Evolutionary conservation across 2,329 filamentous ascomycete species (phyloP).

Genomic region (Rutstroemia sp.): DNA sequence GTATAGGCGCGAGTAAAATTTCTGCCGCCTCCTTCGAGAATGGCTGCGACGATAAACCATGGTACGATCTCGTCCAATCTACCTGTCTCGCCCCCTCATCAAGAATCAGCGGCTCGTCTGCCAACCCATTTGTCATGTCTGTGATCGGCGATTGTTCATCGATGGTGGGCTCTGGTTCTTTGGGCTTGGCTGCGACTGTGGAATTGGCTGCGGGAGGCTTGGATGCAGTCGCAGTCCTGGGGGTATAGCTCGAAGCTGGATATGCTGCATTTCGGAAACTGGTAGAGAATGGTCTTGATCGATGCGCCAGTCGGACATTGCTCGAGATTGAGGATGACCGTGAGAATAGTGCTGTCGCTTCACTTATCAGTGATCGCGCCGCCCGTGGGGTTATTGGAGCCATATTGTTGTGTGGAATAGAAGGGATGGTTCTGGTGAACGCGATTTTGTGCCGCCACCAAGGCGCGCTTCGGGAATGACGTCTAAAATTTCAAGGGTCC

Average conservation of each 20-base stretch:
- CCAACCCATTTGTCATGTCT: constrained; percentile 41
- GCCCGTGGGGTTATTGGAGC: constrained; percentile 11
- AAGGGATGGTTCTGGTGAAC: neutral
- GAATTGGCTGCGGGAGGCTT: constrained; percentile 6
- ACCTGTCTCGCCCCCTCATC: constrained; percentile 45
- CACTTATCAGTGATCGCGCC: constrained; percentile 18
- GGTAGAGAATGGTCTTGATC: constrained; percentile 20
- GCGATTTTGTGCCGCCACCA: constrained; percentile 7
- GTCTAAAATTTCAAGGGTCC: neutral
- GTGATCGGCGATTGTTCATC: constrained; percentile 28
- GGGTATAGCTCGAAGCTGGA: constrained; percentile 21
- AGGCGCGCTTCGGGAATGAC: neutral
- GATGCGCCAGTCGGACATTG: neutral
- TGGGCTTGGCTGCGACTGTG: constrained; percentile 1
- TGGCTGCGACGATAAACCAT: constrained; percentile 55
- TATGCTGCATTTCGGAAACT: constrained; percentile 17
- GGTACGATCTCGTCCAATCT: constrained; percentile 69
- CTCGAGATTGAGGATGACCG: neutral
- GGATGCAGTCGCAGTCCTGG: constrained; percentile 12
- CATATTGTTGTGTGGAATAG: constrained; percentile 10
- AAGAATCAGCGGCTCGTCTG: constrained; percentile 40
- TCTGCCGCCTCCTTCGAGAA: constrained; percentile 59
- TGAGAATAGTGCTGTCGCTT: constrained; percentile 10
- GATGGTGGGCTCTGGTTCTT: constrained; percentile 52
- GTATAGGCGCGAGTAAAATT: constrained; percentile 54